Percentiles rank a stretch among this genome's conserved stretches.
Conservation (phyloP, 2,329 filamentous ascomycete genomes). For the Aspergillus persii region DNA sequence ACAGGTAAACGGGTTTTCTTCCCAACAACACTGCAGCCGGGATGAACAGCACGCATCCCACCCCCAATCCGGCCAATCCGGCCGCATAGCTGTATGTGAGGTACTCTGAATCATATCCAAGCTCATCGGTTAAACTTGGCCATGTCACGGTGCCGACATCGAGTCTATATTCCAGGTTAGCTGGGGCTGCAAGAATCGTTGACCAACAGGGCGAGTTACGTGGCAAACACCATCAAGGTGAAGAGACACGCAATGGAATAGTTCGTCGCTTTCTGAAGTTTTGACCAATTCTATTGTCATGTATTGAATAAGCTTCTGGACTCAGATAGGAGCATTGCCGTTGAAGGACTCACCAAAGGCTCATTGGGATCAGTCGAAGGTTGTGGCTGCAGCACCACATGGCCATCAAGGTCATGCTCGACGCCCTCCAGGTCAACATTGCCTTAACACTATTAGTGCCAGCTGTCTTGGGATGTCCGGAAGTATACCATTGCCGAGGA, state of each 20-base stretch:
- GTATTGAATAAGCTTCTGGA: neutral
- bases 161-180: neutral
- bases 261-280: conserved; percentile 6
- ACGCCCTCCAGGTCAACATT: neutral
- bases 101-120: conserved; percentile 6
- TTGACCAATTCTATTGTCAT: conserved; percentile 10
- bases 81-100: conserved; percentile 12
- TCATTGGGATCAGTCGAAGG: conserved; percentile 25
- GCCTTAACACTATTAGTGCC: neutral
- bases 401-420: neutral
- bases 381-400: conserved; percentile 11
- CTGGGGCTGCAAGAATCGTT: neutral
- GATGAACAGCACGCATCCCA: conserved; percentile 15
- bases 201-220: neutral
- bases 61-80: conserved; percentile 6
- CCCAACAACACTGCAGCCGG: conserved; percentile 13
- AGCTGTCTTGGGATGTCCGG: neutral
- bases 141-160: conserved; percentile 12
- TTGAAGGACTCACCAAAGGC: conserved; percentile 7
- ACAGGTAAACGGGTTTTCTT: conserved; percentile 8
- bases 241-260: conserved; percentile 11
- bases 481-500: conserved; percentile 1
- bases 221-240: conserved; percentile 11
- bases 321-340: too few relatives aligned
- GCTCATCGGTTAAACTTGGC: conserved; percentile 4